Base-by-base conservation (phyloP, 2,329 filamentous ascomycete genomes). In the Colletotrichum endophyticum region DNA sequence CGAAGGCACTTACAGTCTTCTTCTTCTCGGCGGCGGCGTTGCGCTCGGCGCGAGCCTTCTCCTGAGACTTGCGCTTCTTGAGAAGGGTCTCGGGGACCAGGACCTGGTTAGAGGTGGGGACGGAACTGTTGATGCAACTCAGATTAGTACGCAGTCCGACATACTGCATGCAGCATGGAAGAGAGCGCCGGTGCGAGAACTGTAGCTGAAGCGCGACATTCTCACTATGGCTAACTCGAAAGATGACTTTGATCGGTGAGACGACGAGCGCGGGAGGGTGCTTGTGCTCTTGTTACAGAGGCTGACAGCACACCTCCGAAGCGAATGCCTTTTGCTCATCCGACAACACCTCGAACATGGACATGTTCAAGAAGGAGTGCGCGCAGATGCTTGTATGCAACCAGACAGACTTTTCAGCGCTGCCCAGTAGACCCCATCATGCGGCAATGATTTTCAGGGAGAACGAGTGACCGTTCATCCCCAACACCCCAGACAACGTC, bases 51-150 rank as follows among this genome's bases (percentile, higher is more conserved):
- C 96, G 95, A 87, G 96, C 96, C 94, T 98, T 98, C 94, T 99
- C 97, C 91, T 98, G 96, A 88, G 93, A 95, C 96, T 99, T 99
- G 92, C 97, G 95, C 95, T 99, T 99, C 95, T 99, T 99, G 89
- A 99, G 93, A 85, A 99, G 95, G 84, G 97, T 99, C 95, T 99
- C 97, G 83, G 97, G 97, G 87, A 99, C 95, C 88, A 99, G 92
- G 88, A 99, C 93, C 88, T 99, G 95, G 88, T 98, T 95, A 89
- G 96, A 90, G 88, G 96, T 98, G 82, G 97, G 95, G 86, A 98
- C 95, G 89, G 93, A 93, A 90, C 96, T 98, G 86, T 28, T 36
- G 85, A 86, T 80, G 82, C 78, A 78, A 87, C n/a, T 92, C 87
- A 95, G 93, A 94, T 95, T 93, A 95, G 94, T 95, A 93, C 92